Base-by-base conservation (phyloP, 805 yeast genomes). In the Teunomyces stri region DNA sequence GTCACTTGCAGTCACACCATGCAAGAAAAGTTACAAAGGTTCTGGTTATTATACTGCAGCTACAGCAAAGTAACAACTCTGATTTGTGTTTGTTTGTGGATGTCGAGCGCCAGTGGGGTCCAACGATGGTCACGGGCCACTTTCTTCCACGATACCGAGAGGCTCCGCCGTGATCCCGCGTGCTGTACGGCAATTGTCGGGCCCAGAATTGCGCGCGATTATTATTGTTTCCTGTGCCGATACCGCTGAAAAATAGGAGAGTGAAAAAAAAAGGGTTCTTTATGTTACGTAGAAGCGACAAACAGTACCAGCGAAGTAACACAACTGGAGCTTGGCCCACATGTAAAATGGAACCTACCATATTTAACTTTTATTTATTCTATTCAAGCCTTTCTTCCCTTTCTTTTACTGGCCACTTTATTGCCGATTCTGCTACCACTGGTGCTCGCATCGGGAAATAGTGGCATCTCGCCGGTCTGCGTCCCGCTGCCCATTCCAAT, bases 361-460 rank as follows among this genome's bases (percentile, higher is more conserved):
- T 25, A 25, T 35, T 16, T 35, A 3, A 18, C 20, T 18, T 18
- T 18, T 20, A 16, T 4, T 34, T 18, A 18, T 21, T 16, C 13
- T 20, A 10, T 35, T 16, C 18, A 20, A 10, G 29, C 42, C 43
- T 25, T 27, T 9, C 28, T 41, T 41, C 43, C 43, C 27, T 9
- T 39, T 30, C 36, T 29, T 20, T 18, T 21, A 11, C 31, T 42
- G 43, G 13, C n/a, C 15, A 7, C n/a, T 46, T 38, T 13, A 25
- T 33, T 42, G 39, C 15, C 40, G 7, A 9, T 4, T 2, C 6
- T 6, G n/a, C 40, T 37, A 2, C 40, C 40, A 10, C 28, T 37
- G 11, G 12, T 22, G 28, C n/a, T 50, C 34, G 35, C 48, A 46
- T 55, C 54, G 15, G 72, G 73, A 48, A 66, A 68, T 42, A 68